These are phyloP conservation scores for Cyberlindnera galapagoensis DNA, from an alignment of 805 yeast species.

Conservation along the genomic window DNA sequence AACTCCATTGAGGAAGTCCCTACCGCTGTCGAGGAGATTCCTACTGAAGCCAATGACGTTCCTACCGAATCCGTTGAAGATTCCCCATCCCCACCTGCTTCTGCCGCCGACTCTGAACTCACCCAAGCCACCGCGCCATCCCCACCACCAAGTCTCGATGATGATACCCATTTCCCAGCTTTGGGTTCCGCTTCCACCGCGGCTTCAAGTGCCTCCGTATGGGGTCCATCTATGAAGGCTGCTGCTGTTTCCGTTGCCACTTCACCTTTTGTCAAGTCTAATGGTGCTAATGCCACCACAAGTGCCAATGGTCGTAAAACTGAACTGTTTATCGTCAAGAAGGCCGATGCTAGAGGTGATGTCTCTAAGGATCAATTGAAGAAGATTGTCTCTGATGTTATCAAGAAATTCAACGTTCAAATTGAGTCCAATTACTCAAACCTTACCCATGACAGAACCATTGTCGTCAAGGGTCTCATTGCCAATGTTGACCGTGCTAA, in stretches of 20 bases:
- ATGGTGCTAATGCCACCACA: conserved; percentile 6
- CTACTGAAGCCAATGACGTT: conserved; percentile 1
- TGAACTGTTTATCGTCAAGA: too few relatives aligned
- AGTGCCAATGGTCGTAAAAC: conserved; percentile 31
- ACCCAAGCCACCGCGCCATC: too few relatives aligned
- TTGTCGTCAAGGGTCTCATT: conserved; percentile 71
- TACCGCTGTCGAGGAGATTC: conserved; percentile 1
- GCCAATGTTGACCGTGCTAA: conserved; percentile 63
- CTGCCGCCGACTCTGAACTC: conserved; percentile 4
- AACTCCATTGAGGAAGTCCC: background rate
- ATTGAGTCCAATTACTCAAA: conserved; percentile 80
- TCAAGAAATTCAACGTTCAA: conserved; percentile 52
- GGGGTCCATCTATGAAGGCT: conserved; percentile 30
- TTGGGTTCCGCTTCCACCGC: conserved; percentile 41
- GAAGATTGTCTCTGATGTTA: conserved; percentile 57
- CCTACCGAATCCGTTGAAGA: background rate
- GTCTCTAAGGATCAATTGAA: too few relatives aligned
- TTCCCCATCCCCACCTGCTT: conserved; percentile 2
- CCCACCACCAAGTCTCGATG: conserved; percentile 38
- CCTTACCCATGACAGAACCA: conserved; percentile 71
- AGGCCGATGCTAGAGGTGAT: conserved; percentile 30
- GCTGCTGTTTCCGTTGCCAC: conserved; percentile 19
- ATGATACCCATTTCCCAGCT: conserved; percentile 59
- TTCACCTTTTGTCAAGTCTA: conserved; percentile 16
- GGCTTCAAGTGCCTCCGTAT: conserved; percentile 28